Base-by-base conservation (phyloP, 192 early-diverging fungal species). In the Entomortierella chlamydospora region DNA sequence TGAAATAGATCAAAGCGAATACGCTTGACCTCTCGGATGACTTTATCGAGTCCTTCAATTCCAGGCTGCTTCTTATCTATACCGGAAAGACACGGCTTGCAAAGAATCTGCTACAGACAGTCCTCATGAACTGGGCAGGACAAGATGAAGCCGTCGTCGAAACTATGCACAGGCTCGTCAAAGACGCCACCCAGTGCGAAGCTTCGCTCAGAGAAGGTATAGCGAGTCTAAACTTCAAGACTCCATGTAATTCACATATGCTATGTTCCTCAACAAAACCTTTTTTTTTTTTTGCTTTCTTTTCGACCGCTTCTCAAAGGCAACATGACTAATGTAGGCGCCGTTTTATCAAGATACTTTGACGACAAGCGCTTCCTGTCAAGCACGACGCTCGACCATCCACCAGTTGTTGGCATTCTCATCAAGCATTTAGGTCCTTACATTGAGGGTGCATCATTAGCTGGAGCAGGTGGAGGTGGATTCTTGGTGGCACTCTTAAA, bases 391-490 rank as follows among this genome's bases (percentile, higher is more conserved):
- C 53, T 81, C 0, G 23, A 65, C 7, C 57, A 73, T 23, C 79
- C 79, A 12, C 64, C 70, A 20, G 22, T 57, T 2, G 39, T 81
- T 0, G 29, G 30, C 0, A 20, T 30, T 12, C 58, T 81, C 0
- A 18, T 81, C 2, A 15, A 9, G 0, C 60, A 63, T 49, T 26
- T 81, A 3, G 50, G 45, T 11, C 57, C 68, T 0, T 51, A 53
- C 31, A 62, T 72, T 23, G 69, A 72, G 13, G 79, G 79, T 8
- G 63, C 58, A 18, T 57, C 79, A 0, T 49, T 81, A 11, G 56
- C 63, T 10, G 79, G 79, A 3, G 79, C 79, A 17, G 79, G 79
- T 1, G 79, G 70, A 1, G 79, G 79, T 20, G 79, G 79, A 2
- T 81, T 72, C 45, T 56, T 81, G 52, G 62, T 41, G 0, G 62